Evolutionary conservation across 1,139 yeast species (phyloP), one percentile per base, ranked within the genome.

Genomic region (Geotrichum reessii): DNA sequence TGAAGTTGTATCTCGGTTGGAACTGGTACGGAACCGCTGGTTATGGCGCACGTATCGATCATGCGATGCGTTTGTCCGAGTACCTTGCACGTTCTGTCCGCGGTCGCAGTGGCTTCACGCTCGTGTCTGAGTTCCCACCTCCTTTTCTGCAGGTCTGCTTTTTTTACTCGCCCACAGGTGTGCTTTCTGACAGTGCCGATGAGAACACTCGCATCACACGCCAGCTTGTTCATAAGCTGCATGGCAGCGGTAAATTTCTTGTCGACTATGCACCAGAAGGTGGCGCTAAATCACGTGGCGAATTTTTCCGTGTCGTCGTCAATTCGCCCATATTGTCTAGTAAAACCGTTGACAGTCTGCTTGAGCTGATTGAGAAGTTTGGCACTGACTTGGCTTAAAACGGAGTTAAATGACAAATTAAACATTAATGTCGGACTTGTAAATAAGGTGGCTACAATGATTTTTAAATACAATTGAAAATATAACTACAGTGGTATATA

Each of bases 81-180:
- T 83, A 87, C 67, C 83, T 89, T 62, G 83, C 86, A 5, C 60
- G 67, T 2, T 73, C 73, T 63, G 74, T 86, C 52, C 62, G 67
- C 12, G 61, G 65, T 11, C 63, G 70, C 4, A 68, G 71, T 8
- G 52, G 53, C 19, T 88, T 87, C 71, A 76, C 76, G 50, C 72
- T 87, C 54, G 81, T 86, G 17, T 78, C 82, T 8, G 73, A 76
- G 37, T 70, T 76, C 25, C 83, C 85, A 1, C 90, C 93, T 2
- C 89, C 90, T 42, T 87, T 95, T 68, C 74, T 88, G 58, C 96
- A 89, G 72, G 92, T 88, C 1, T 89, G 96, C 65, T 89, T 89
- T 74, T 87, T 85, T 71, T 87, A 82, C 71, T 78, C 80, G 47
- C 85, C 87, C 0, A 61, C 62, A 17, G 73, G 74, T 0, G 62